These are phyloP conservation scores for Annulohypoxylon bovei DNA, from an alignment of 495 filamentous ascomycete genomes.

Conservation along the genomic window DNA sequence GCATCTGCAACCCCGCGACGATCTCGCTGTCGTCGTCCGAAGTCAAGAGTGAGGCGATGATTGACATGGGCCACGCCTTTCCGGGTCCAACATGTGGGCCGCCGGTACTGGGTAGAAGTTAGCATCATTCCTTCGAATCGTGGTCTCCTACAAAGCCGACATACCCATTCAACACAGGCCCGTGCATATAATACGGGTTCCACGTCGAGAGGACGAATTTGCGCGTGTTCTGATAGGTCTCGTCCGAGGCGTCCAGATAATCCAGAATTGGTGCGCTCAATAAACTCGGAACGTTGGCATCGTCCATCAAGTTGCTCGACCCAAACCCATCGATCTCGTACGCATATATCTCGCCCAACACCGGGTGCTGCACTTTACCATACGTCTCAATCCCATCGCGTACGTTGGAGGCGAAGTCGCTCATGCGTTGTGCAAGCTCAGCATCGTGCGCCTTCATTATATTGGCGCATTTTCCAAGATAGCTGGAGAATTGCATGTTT, in stretches of 20 bases:
- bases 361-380: slow-evolving; percentile 58
- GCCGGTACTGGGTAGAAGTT: slow-evolving; percentile 63
- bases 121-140: slow-evolving; percentile 51
- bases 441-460: slow-evolving; percentile 61
- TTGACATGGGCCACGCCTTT: slow-evolving; percentile 67
- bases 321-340: slow-evolving; percentile 71
- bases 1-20: slow-evolving; percentile 55
- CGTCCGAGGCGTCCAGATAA: slow-evolving; percentile 58
- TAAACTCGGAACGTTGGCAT: slow-evolving; percentile 70
- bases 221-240: slow-evolving; percentile 66
- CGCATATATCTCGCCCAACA: slow-evolving; percentile 65
- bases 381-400: slow-evolving; percentile 59
- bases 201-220: slow-evolving; percentile 61
- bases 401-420: slow-evolving; percentile 55
- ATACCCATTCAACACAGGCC: slow-evolving; percentile 64
- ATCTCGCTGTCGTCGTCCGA: slow-evolving; percentile 64
- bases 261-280: slow-evolving; percentile 65
- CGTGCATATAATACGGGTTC: slow-evolving; percentile 70
- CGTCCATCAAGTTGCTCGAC: slow-evolving; percentile 72
- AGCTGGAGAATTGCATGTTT: slow-evolving; percentile 75
- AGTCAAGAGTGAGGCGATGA: slow-evolving; percentile 66
- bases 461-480: slow-evolving; percentile 55
- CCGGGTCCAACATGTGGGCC: slow-evolving; percentile 64
- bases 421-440: slow-evolving; percentile 60
- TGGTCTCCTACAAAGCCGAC: slow-evolving; percentile 38